Percentiles rank a stretch among this genome's conserved stretches.
Conservation (phyloP, 2,329 filamentous ascomycete genomes). For the Colletotrichum sidae region DNA sequence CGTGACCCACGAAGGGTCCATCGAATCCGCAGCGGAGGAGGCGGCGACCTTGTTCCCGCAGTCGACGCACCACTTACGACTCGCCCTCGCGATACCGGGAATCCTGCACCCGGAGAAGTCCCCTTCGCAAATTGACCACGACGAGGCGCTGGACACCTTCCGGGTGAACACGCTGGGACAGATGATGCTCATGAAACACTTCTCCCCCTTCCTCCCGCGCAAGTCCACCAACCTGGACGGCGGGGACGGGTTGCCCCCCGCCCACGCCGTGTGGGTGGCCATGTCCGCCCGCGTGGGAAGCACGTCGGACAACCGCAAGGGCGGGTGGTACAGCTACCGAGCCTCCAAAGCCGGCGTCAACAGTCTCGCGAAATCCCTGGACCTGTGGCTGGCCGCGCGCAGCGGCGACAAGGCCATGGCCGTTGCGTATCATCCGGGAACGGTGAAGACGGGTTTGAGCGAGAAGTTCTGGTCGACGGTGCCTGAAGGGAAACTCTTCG, state of each 20-base stretch:
- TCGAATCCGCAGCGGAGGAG: conserved; percentile 64
- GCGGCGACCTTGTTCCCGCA: conserved; percentile 66
- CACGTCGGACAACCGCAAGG: conserved; percentile 76
- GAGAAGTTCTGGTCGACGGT: conserved; percentile 78
- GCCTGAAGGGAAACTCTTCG: conserved; percentile 71
- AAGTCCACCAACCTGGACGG: conserved; percentile 49
- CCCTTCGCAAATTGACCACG: conserved; percentile 72
- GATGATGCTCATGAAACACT: conserved; percentile 81
- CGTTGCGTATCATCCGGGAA: conserved; percentile 82
- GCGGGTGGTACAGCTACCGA: conserved; percentile 87
- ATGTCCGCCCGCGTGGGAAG: conserved; percentile 85
- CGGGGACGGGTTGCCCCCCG: conserved; percentile 36
- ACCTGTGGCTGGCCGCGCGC: conserved; percentile 70
- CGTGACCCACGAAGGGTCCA: conserved; percentile 70
- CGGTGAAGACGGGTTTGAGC: conserved; percentile 80
- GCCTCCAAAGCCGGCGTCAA: conserved; percentile 81
- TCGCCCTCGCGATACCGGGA: conserved; percentile 78
- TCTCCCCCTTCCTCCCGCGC: conserved; percentile 74
- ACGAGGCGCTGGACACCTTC: conserved; percentile 74
- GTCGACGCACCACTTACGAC: conserved; percentile 69
- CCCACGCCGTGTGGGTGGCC: conserved; percentile 75
- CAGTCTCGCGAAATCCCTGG: conserved; percentile 77
- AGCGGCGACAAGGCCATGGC: conserved; percentile 73
- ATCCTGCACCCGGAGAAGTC: conserved; percentile 80
- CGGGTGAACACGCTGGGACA: conserved; percentile 80